Evolutionary conservation across 352 stramenopile species (phyloP), one percentile per base, ranked within the genome.

Genomic region (Pythium plurisporium): DNA sequence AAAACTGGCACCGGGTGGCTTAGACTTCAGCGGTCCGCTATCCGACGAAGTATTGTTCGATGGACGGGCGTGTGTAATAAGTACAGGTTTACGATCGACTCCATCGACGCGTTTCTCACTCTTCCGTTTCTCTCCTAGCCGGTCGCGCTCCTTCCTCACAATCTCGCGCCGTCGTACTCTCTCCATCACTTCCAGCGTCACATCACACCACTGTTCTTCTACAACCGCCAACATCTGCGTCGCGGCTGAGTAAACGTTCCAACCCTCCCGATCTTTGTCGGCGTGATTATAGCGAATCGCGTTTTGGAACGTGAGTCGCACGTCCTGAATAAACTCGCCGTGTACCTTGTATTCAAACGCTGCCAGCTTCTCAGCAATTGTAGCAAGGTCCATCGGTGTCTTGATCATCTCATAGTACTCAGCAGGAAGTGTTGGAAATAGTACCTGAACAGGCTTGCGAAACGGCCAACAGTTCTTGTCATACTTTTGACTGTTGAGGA

Each of bases 391-490:
- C 82, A 94, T 93, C 1, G 85, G 85, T 0, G 65, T 82, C 70
- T 86, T 86, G 64, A 94, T 77, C 49, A 94, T 76, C 12, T 91
- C 74, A 55, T 89, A 91, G 47, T 94, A 94, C 31, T 92, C 80
- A 6, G 72, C 30, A 20, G 79, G 82, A 1, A 94, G 67, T 23
- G 70, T 66, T 23, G 83, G 83, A 45, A 94, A 94, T 22, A 94
- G 55, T 43, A 87, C 71, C 25, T 73, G 61, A 25, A 89, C 85
- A 29, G 85, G 70, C 34, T 94, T 91, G 22, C 82, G 77, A 62
- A 94, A 94, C 10, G 85, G 85, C 85, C 85, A 93, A 55, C 77
- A 89, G 55, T 90, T 86, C 55, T 92, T 93, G 61, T 91, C 79
- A 45, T 93, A 73, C 67, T 94, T 94, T 49, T 94, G 85, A 48